phyloP scores from a whole-genome alignment of 2,329 filamentous ascomycete genomes.

The Eurotiales sp. region DNA sequence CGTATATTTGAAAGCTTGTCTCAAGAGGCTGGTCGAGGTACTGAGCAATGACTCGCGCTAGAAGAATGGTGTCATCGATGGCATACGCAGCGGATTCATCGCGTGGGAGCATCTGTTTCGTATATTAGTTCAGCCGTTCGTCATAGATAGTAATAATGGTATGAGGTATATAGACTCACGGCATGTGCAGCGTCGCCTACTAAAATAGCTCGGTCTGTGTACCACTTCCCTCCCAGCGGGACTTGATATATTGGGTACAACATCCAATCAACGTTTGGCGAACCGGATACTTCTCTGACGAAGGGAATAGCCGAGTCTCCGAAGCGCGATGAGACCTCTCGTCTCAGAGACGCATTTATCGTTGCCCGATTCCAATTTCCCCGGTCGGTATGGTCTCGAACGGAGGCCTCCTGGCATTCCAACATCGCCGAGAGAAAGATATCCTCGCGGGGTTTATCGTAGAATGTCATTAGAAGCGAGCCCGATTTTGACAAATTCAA shows the following conservation, averaged over 20 bases:
- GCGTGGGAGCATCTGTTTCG: constrained; percentile 42
- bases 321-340: constrained; percentile 36
- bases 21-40: constrained; percentile 30
- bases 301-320: constrained; percentile 32
- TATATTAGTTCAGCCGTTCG: constrained; percentile 13
- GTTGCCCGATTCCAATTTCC: constrained; percentile 28
- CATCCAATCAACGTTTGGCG: constrained; percentile 33
- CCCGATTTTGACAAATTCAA: constrained; percentile 39
- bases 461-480: constrained; percentile 38
- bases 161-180: constrained; percentile 29
- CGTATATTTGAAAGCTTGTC: constrained; percentile 36
- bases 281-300: constrained; percentile 32
- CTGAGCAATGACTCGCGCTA: constrained; percentile 36
- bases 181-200: constrained; percentile 48
- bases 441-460: constrained; percentile 30
- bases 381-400: constrained; percentile 21
- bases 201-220: constrained; percentile 37
- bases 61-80: constrained; percentile 43
- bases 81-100: constrained; percentile 45
- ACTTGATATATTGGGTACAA: constrained; percentile 46
- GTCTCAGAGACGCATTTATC: constrained; percentile 32
- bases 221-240: constrained; percentile 37
- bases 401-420: constrained; percentile 29
- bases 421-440: constrained; percentile 41
- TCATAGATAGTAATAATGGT: neutral